Conservation (phyloP, 331 rosid genomes). For the Saraca asoca region DNA sequence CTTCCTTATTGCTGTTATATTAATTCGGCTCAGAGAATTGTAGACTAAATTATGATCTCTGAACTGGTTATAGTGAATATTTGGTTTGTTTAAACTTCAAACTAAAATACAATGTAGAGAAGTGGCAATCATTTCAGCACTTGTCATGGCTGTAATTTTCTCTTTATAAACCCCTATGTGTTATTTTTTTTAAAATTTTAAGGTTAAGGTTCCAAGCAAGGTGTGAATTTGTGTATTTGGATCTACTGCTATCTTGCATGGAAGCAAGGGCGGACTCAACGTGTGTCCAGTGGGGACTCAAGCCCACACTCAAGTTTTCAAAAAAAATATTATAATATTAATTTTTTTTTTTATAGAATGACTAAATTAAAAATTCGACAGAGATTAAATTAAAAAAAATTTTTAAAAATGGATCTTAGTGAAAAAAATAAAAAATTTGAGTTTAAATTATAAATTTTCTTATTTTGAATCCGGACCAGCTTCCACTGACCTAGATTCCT, state of each 20-base stretch:
- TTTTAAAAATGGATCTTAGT: too few species aligned
- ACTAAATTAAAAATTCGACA: too few species aligned
- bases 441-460: too few species aligned
- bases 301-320: too few species aligned
- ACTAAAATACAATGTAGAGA: not conserved
- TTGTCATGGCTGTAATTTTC: not conserved
- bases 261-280: too few species aligned
- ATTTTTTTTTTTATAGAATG: too few species aligned
- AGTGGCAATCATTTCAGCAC: conserved; percentile 1
- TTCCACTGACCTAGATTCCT: too few species aligned
- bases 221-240: conserved; percentile 29
- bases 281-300: too few species aligned
- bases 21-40: conserved; percentile 1
- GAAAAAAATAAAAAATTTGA: too few species aligned
- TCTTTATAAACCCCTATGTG: not conserved
- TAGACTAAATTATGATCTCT: not conserved
- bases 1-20: not conserved
- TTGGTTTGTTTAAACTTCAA: not conserved
- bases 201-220: conserved; percentile 9
- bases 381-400: too few species aligned
- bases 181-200: not conserved
- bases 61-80: conserved; percentile 24
- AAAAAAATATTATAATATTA: too few species aligned
- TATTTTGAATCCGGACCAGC: too few species aligned
- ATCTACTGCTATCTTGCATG: conserved; percentile 21